phyloP scores from a whole-genome alignment of 345 rosid genomes.

The Viola odorata region DNA sequence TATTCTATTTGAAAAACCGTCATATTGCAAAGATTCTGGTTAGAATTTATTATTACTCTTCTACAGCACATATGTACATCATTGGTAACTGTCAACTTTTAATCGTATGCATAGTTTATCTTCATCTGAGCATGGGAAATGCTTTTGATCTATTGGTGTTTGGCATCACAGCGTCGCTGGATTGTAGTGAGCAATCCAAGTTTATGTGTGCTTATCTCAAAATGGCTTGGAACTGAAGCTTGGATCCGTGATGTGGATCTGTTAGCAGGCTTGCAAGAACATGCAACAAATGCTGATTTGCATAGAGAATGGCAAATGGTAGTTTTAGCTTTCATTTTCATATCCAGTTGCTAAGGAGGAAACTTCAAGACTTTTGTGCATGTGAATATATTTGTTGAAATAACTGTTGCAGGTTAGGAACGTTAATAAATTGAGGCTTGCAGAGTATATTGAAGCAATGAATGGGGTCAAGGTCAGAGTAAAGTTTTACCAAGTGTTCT shows the following conservation, averaged over 20 bases:
- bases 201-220: constrained; percentile 41
- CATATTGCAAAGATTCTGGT: too few relatives aligned
- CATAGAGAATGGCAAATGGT: constrained; percentile 44
- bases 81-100: too few relatives aligned
- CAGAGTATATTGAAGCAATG: constrained; percentile 48
- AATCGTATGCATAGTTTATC: too few relatives aligned
- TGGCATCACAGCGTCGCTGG: constrained; percentile 45
- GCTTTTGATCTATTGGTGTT: constrained; percentile 18
- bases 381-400: too few relatives aligned
- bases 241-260: constrained; percentile 44
- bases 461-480: constrained; percentile 38
- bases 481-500: constrained; percentile 4
- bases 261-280: constrained; percentile 39
- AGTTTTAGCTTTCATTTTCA: constrained; percentile 5
- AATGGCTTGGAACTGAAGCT: constrained; percentile 52
- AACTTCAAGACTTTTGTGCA: too few relatives aligned
- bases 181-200: constrained; percentile 49
- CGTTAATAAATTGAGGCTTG: constrained; percentile 45
- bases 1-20: too few relatives aligned
- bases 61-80: too few relatives aligned
- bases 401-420: constrained; percentile 29
- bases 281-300: constrained; percentile 27
- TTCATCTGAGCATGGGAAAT: background rate
- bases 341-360: too few relatives aligned
- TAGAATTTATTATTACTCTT: too few relatives aligned